Evolutionary conservation across 2,329 filamentous ascomycete species (phyloP).

Genomic region (Ophiostoma populinum): DNA sequence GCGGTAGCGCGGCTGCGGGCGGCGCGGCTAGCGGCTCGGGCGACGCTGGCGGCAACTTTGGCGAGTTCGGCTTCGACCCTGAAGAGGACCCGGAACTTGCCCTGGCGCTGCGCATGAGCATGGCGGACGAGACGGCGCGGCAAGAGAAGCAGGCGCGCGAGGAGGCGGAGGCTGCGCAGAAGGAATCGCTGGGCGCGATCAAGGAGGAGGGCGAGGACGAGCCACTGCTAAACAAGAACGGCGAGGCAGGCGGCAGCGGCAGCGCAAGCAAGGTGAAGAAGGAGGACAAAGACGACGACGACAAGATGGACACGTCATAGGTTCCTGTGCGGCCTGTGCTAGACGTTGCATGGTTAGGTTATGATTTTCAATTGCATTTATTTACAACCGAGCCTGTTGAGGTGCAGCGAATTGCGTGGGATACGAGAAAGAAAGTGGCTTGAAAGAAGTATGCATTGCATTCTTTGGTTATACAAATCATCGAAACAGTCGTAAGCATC

Average conservation of each 20-base stretch:
- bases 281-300: constrained; percentile 31
- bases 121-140: constrained; percentile 93
- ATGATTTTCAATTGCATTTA: too few species aligned
- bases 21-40: constrained; percentile 36
- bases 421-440: too few species aligned
- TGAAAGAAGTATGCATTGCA: too few species aligned
- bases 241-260: constrained; percentile 42
- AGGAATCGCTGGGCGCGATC: constrained; percentile 49
- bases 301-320: constrained; percentile 86
- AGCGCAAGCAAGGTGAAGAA: constrained; percentile 25
- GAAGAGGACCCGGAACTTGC: constrained; percentile 85
- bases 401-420: too few species aligned
- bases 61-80: constrained; percentile 77
- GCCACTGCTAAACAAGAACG: constrained; percentile 43
- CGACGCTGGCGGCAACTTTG: constrained; percentile 44
- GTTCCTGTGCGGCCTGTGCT: not conserved
- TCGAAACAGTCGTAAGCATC: too few species aligned
- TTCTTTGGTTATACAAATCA: too few species aligned
- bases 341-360: too few species aligned
- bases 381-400: too few species aligned
- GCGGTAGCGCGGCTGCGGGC: constrained; percentile 37
- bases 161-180: constrained; percentile 44
- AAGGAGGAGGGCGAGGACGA: constrained; percentile 60
- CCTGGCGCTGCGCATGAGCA: constrained; percentile 86
- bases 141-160: constrained; percentile 72